A percentile compares a stretch with the other conserved stretches of the same genome.
Evolutionary conservation across 192 early-diverging fungal genomes (phyloP).

Genomic region (Backusella sp.): DNA sequence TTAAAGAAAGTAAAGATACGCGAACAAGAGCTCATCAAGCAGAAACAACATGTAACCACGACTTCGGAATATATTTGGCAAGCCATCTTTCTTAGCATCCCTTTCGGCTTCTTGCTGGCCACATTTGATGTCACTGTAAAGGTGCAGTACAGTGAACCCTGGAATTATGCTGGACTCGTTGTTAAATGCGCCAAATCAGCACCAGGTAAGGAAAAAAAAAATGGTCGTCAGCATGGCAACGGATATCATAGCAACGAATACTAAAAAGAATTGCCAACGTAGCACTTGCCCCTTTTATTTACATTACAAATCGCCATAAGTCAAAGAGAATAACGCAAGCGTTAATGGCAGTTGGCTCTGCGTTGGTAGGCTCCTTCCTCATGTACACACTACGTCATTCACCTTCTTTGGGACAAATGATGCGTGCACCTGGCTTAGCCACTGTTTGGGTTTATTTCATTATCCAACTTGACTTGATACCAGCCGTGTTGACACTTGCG

Average conservation of each 20-base stretch:
- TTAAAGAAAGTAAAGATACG: slow-evolving; percentile 28
- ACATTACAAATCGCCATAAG: slow-evolving; percentile 58
- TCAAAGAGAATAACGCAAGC: slow-evolving; percentile 41
- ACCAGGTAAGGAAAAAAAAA: slow-evolving; percentile 29
- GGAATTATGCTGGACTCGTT: slow-evolving; percentile 16
- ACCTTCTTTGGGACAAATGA: slow-evolving; percentile 70
- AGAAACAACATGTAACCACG: background rate
- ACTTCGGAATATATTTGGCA: slow-evolving; percentile 33
- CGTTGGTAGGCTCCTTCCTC: slow-evolving; percentile 59
- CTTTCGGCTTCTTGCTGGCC: slow-evolving; percentile 34
- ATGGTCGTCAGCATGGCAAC: background rate
- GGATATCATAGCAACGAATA: no score
- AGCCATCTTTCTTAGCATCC: slow-evolving; percentile 33
- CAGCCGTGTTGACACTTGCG: slow-evolving; percentile 41
- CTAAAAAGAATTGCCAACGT: background rate
- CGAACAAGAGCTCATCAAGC: slow-evolving; percentile 9
- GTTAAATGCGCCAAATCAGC: slow-evolving; percentile 16
- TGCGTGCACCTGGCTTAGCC: slow-evolving; percentile 66
- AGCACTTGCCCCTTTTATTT: slow-evolving; percentile 59
- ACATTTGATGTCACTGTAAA: slow-evolving; percentile 40
- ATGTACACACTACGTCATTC: slow-evolving; percentile 61
- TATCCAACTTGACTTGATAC: slow-evolving; percentile 48
- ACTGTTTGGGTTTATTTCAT: slow-evolving; percentile 67
- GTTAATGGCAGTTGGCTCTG: slow-evolving; percentile 48
- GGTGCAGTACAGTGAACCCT: slow-evolving; percentile 36